Percentiles rank a stretch among this genome's conserved stretches.
Conservation (phyloP, 768 basidiomycete genomes). For the Tulasnella sp. region DNA sequence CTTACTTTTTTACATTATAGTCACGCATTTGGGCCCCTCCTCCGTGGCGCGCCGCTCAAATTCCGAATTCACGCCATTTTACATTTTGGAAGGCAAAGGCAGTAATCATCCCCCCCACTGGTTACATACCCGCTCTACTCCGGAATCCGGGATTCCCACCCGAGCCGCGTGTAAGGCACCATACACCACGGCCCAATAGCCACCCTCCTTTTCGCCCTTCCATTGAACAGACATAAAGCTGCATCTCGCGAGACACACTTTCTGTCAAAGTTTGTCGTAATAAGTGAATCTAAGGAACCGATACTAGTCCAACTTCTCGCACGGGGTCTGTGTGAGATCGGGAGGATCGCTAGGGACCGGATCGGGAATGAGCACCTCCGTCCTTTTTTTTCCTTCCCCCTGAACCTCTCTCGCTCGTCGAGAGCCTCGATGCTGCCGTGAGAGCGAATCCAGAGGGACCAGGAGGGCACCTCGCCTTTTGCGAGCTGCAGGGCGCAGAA, state of each 20-base stretch:
- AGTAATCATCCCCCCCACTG: neutral
- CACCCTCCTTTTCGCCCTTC: neutral
- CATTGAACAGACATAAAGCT: neutral
- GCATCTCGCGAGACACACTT: no score
- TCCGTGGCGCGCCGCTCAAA: neutral
- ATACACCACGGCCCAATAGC: neutral
- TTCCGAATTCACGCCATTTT: neutral
- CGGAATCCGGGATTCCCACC: neutral
- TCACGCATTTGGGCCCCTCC: neutral
- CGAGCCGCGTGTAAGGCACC: slow-evolving; percentile 1
- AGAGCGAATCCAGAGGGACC: neutral
- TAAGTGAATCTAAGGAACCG: neutral
- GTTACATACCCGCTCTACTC: neutral
- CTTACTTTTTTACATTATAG: neutral
- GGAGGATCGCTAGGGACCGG: neutral
- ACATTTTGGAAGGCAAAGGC: neutral
- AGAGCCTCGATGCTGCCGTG: neutral
- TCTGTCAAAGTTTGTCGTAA: neutral
- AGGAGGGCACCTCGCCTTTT: neutral
- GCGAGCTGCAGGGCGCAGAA: neutral
- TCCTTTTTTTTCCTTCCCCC: neutral
- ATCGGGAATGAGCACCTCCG: neutral
- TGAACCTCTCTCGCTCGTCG: neutral
- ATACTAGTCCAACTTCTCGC: neutral
- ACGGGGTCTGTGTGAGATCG: neutral